These are phyloP conservation scores for Sporothrix globosa DNA, from an alignment of 2,329 filamentous ascomycete genomes.

Conservation along the genomic window DNA sequence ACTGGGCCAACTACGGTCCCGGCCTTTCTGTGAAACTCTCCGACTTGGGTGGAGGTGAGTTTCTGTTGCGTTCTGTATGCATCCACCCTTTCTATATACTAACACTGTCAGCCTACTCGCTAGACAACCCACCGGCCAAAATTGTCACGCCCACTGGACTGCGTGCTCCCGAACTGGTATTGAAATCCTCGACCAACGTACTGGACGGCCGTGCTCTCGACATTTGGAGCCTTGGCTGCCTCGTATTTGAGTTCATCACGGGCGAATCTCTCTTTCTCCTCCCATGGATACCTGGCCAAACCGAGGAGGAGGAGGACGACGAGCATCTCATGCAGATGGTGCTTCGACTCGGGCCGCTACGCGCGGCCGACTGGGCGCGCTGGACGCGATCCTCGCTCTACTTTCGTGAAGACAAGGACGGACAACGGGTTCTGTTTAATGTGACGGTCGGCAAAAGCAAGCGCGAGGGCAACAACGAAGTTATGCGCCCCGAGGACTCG, in stretches of 20 bases:
- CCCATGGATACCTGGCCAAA: background rate
- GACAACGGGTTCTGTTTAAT: no score
- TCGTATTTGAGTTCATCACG: constrained; percentile 25
- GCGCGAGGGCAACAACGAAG: no score
- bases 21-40: no score
- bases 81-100: no score
- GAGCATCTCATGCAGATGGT: background rate
- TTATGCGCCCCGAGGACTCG: no score
- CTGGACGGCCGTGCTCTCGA: constrained; percentile 3
- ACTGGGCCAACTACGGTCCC: background rate
- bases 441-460: no score
- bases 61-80: no score
- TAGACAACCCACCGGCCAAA: background rate
- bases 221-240: constrained; percentile 30
- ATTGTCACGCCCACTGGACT: background rate
- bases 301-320: background rate
- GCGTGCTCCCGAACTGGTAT: constrained; percentile 18
- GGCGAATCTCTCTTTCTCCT: constrained; percentile 22
- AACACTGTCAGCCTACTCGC: no score
- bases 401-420: background rate
- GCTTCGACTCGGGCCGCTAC: background rate
- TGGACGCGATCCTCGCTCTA: background rate
- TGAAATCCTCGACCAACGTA: background rate
- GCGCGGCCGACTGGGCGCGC: background rate
- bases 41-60: no score